These are phyloP conservation scores for Avena eriantha DNA, from an alignment of 176 grass and related monocot genomes.

Conservation along the genomic window DNA sequence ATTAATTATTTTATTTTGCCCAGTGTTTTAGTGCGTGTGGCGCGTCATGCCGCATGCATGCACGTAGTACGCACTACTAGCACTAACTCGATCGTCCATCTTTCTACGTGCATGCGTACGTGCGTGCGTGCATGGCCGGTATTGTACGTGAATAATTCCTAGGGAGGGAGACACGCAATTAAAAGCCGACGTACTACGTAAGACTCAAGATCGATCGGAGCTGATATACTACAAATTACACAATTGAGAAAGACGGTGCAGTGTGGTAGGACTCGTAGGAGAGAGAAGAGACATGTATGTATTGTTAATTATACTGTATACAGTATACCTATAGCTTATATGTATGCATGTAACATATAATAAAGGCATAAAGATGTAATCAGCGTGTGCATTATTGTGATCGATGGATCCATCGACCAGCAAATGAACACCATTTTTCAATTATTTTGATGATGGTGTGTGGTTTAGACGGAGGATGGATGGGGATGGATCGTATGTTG, in stretches of 20 bases:
- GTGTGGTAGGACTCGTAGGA: background rate
- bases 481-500: constrained; percentile 45
- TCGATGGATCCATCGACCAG: background rate
- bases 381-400: constrained; percentile 15
- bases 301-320: constrained; percentile 30
- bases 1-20: background rate
- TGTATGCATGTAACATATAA: background rate
- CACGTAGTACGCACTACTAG: constrained; percentile 5
- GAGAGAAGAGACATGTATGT: constrained; percentile 18
- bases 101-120: background rate
- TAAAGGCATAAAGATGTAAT: background rate
- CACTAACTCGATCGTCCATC: constrained; percentile 25
- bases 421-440: background rate
- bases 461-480: constrained; percentile 7
- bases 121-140: constrained; percentile 27
- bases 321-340: constrained; percentile 37
- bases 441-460: background rate
- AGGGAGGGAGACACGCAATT: background rate
- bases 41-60: constrained; percentile 31
- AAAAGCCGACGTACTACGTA: background rate
- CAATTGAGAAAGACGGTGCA: background rate
- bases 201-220: background rate
- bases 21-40: constrained; percentile 1
- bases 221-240: constrained; percentile 32
- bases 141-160: constrained; percentile 63